phyloP scores from a whole-genome alignment of 1,284 basidiomycete genomes.

The Gymnopus androsaceus region DNA sequence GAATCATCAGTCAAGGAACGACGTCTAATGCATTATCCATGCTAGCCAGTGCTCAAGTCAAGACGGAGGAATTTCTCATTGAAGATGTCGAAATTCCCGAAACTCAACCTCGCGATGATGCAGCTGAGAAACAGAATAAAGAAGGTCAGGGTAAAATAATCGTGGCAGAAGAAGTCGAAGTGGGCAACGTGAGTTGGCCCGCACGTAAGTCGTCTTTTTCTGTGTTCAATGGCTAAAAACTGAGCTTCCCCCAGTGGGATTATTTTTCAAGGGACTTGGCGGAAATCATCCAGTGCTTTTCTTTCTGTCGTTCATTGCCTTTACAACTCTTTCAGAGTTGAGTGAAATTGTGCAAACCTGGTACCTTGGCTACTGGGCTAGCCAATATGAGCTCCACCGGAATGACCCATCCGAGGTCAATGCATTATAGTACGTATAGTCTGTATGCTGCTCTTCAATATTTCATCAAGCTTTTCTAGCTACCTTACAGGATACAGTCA shows the following conservation, averaged over 20 bases:
- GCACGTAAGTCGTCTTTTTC: constrained; percentile 31
- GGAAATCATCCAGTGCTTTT: constrained; percentile 23
- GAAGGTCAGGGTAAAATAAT: constrained; percentile 49
- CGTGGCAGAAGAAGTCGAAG: constrained; percentile 58
- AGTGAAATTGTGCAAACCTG: constrained; percentile 47
- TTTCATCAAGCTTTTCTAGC: neutral
- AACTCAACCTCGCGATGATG: constrained; percentile 34
- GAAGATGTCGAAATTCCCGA: constrained; percentile 39
- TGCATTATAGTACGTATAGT: constrained; percentile 38
- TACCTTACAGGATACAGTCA: constrained; percentile 12
- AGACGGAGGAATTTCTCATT: too few relatives aligned
- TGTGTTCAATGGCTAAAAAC: neutral
- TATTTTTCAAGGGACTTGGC: constrained; percentile 28
- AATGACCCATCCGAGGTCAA: constrained; percentile 34
- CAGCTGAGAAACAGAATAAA: neutral
- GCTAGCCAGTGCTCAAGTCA: too few relatives aligned
- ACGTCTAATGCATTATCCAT: constrained; percentile 38
- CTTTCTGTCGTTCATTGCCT: constrained; percentile 26
- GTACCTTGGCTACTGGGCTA: constrained; percentile 58
- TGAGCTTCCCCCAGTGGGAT: constrained; percentile 31
- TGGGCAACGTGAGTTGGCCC: constrained; percentile 56
- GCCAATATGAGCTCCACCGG: constrained; percentile 46
- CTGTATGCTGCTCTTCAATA: neutral
- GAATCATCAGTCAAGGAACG: constrained; percentile 41
- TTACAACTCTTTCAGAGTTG: constrained; percentile 32